Evolutionary conservation across 805 yeast species (phyloP), one percentile per base, ranked within the genome.

Genomic region (Tetrapisispora phaffii): DNA sequence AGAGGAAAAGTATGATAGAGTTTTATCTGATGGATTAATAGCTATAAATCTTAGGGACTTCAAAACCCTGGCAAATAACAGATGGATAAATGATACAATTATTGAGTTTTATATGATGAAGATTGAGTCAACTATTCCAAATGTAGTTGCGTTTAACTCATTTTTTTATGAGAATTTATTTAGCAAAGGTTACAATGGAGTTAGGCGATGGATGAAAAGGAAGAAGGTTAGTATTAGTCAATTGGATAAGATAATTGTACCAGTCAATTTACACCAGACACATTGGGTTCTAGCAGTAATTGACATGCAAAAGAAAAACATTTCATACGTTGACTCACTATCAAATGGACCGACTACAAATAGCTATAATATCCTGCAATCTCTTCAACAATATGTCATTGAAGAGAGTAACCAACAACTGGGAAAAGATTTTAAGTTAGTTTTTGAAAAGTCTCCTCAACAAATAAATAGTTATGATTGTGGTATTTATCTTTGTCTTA

Each of bases 241-340:
- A 34, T 68, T 84, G 52, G 82, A 82, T 38, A 69, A 75, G 47
- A 71, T 93, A 10, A 72, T 90, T 48, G 80, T 85, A 7, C 98
- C 98, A 0, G 80, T 93, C 16, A 93, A 93, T 57, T 69, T 84
- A 21, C 73, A 76, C 63, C 79, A 80, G 44, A 76, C 89, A 1
- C 98, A 93, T 63, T 93, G 98, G 98, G 93, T 95, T 1, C 66
- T 89, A 24, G 88, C 90, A 0, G 82, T 82, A 29, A 72, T 90
- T 19, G 81, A 93, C 62, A 76, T 87, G 47, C 64, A 62, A 37
- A 65, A 70, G 4, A 71, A 73, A 51, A 69, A 74, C 32, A 79
- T 93, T 44, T 67, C 73, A 17, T 93, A 84, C 57, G 79, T 76
- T 53, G 98, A 93, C 64, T 89, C 97, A 0, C 65, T 93, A 44